Conservation (phyloP, 2,329 filamentous ascomycete species). For the Phialemoniopsis sp. region DNA sequence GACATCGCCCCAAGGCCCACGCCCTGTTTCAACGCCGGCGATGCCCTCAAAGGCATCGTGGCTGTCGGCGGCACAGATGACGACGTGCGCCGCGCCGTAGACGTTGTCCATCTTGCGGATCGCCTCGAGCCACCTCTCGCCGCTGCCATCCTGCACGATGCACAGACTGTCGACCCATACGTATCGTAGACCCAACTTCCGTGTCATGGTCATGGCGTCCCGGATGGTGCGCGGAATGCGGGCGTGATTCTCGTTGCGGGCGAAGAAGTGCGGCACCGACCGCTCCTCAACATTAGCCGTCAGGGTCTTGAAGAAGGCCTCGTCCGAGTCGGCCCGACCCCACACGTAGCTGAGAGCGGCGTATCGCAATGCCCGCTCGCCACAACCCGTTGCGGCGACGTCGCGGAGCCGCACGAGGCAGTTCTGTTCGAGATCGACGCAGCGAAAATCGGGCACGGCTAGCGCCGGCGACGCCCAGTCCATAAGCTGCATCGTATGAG, state of each 20-base stretch:
- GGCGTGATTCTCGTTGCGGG: neutral
- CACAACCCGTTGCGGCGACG: too few relatives aligned
- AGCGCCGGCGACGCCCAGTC: too few relatives aligned
- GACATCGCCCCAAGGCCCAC: too few relatives aligned
- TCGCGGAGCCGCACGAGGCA: too few relatives aligned
- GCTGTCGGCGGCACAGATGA: constrained; percentile 3
- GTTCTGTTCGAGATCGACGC: too few relatives aligned
- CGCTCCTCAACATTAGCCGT: too few relatives aligned
- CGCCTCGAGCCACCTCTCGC: constrained; percentile 1
- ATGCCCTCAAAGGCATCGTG: constrained; percentile 1
- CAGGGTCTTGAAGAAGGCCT: neutral
- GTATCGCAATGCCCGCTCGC: too few relatives aligned
- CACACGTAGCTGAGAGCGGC: constrained; percentile 26
- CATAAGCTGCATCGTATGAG: too few relatives aligned
- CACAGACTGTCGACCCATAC: constrained; percentile 14
- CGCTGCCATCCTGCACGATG: constrained; percentile 12
- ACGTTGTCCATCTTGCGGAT: constrained; percentile 6
- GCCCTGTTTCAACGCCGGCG: too few relatives aligned
- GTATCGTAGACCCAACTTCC: constrained; percentile 6
- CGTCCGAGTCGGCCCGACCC: constrained; percentile 13
- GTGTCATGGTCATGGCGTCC: constrained; percentile 7
- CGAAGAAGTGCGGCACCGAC: too few relatives aligned
- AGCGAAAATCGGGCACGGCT: too few relatives aligned
- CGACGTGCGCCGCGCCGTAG: constrained; percentile 4
- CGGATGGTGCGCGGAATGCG: constrained; percentile 1